These are phyloP conservation scores for Spathaspora sp. DNA, from an alignment of 805 yeast genomes.

Conservation along the genomic window DNA sequence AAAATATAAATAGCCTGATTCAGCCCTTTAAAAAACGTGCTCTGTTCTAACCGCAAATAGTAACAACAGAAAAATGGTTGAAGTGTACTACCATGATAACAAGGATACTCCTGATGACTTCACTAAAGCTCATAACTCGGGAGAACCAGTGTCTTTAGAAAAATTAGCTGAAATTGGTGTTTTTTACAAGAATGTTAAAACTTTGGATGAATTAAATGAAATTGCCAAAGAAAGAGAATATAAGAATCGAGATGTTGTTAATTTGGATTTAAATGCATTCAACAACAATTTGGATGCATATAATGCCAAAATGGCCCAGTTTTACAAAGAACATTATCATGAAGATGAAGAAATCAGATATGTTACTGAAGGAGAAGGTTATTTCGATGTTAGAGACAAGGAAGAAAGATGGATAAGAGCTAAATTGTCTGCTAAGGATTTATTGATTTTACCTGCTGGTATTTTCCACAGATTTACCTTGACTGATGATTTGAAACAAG, in stretches of 20 bases:
- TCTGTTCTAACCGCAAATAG: neutral
- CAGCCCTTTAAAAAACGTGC: neutral
- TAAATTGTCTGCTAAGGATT: conserved; percentile 59
- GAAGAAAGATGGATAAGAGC: conserved; percentile 73
- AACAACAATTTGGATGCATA: conserved; percentile 55
- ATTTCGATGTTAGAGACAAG: conserved; percentile 76
- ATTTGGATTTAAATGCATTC: conserved; percentile 56
- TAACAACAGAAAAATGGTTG: conserved; percentile 8
- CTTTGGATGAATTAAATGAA: conserved; percentile 53
- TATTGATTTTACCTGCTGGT: conserved; percentile 82
- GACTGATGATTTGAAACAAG: conserved; percentile 49
- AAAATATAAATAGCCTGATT: neutral
- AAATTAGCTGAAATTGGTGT: conserved; percentile 64
- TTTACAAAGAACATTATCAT: conserved; percentile 84
- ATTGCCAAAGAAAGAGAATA: conserved; percentile 71
- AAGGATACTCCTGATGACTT: conserved; percentile 50
- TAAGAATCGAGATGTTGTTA: conserved; percentile 74
- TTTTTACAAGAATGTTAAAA: conserved; percentile 50
- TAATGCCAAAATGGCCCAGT: conserved; percentile 60
- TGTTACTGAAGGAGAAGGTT: conserved; percentile 85
- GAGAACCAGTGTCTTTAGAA: conserved; percentile 48
- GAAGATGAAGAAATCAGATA: conserved; percentile 97
- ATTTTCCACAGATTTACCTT: conserved; percentile 92
- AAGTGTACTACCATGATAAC: conserved; percentile 65
- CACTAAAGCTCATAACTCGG: conserved; percentile 72